Evolutionary conservation across 2,329 filamentous ascomycete genomes (phyloP).

Genomic region (Cercospora sp.): DNA sequence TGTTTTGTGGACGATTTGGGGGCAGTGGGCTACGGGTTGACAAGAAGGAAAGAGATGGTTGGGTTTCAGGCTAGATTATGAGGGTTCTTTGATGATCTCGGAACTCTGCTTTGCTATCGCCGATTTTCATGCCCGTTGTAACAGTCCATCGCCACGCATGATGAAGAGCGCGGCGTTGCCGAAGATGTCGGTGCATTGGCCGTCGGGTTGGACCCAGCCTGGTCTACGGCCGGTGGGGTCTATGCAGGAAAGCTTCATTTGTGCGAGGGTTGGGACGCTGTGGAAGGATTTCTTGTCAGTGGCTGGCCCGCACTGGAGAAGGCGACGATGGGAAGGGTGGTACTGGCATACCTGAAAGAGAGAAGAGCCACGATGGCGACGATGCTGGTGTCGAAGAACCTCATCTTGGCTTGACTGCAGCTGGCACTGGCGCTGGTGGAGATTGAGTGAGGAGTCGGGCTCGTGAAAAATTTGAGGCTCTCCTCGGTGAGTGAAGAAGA

Average conservation of each 20-base stretch:
- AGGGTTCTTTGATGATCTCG: not conserved
- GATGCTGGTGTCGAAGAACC: not conserved
- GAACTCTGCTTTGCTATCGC: not conserved
- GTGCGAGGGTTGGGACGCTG: not conserved
- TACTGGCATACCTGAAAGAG: not conserved
- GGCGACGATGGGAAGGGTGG: not conserved
- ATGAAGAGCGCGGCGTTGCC: not conserved
- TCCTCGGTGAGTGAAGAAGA: too few relatives aligned
- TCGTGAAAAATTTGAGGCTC: not conserved
- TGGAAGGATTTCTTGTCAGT: not conserved
- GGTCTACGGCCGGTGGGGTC: not conserved
- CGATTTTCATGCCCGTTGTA: not conserved
- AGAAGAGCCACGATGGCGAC: not conserved
- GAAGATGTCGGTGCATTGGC: not conserved
- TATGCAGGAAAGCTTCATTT: not conserved
- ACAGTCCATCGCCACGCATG: not conserved
- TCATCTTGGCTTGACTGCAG: not conserved
- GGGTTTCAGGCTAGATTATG: not conserved
- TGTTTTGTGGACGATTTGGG: slow-evolving; percentile 22
- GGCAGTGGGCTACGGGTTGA: not conserved
- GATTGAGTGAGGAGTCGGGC: not conserved
- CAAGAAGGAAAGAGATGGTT: not conserved
- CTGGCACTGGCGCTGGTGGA: not conserved
- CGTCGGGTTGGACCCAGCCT: not conserved
- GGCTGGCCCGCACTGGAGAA: not conserved